phyloP scores from a whole-genome alignment of 345 rosid genomes.

The Hibiscus tridactylites region DNA sequence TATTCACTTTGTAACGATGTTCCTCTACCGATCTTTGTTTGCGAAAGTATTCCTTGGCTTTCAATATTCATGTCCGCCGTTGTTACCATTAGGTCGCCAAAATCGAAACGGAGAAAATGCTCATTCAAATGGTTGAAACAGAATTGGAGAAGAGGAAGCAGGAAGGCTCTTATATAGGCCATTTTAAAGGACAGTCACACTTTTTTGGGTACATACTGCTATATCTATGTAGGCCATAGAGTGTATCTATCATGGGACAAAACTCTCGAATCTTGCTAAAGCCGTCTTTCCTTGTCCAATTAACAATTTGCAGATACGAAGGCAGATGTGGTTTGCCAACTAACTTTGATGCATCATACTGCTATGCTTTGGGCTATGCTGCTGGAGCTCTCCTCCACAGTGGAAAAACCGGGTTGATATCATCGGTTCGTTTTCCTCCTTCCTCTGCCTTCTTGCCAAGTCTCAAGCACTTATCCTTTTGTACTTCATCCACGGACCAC shows the following conservation, averaged over 20 bases:
- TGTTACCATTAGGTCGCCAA: slow-evolving; percentile 61
- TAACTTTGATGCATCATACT: slow-evolving; percentile 83
- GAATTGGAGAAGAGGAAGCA: slow-evolving; percentile 82
- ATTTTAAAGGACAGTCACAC: slow-evolving; percentile 84
- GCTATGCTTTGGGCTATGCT: slow-evolving; percentile 85
- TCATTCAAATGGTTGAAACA: slow-evolving; percentile 94
- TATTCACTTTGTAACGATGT: slow-evolving; percentile 13
- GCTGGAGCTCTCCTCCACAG: slow-evolving; percentile 87
- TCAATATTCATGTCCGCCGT: not conserved
- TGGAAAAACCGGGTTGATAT: slow-evolving; percentile 80
- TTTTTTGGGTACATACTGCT: slow-evolving; percentile 67
- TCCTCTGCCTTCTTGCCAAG: not conserved
- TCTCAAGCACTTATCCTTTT: not conserved
- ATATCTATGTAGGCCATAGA: not conserved
- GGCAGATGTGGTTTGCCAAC: slow-evolving; percentile 98
- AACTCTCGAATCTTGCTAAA: too few relatives aligned
- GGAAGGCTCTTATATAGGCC: slow-evolving; percentile 50
- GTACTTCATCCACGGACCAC: not conserved
- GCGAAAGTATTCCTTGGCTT: not conserved
- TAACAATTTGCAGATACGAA: slow-evolving; percentile 57
- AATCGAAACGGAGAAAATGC: slow-evolving; percentile 98
- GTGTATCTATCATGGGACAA: too few relatives aligned
- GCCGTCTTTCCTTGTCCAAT: not conserved
- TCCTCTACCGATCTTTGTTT: slow-evolving; percentile 3
- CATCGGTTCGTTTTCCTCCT: slow-evolving; percentile 48